A percentile compares a stretch with the other conserved stretches of the same genome.
These are phyloP conservation scores for Calonectria fujianensis DNA, from an alignment of 2,329 filamentous ascomycete genomes.

Conservation along the genomic window DNA sequence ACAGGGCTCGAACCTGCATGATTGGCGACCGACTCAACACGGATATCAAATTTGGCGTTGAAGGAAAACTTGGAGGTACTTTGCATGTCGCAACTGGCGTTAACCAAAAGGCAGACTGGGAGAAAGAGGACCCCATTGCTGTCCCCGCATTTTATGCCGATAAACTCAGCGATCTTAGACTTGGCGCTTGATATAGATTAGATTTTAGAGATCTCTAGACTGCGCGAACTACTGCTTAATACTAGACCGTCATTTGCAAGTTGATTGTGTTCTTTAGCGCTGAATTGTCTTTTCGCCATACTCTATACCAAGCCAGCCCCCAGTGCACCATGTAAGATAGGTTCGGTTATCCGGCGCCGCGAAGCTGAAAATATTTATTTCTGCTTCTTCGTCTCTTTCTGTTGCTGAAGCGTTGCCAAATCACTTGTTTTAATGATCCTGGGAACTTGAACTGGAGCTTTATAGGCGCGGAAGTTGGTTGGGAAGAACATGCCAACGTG, in stretches of 20 bases:
- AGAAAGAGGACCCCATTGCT: conserved; percentile 79
- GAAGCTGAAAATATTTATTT: conserved; percentile 29
- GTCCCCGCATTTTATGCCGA: conserved; percentile 91
- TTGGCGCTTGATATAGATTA: conserved; percentile 50
- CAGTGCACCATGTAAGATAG: neutral
- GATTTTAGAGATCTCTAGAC: conserved; percentile 49
- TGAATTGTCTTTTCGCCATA: neutral
- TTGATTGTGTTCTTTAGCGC: neutral
- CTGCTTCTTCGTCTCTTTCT: conserved; percentile 63
- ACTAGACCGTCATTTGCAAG: neutral
- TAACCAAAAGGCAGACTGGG: conserved; percentile 87
- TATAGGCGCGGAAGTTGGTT: conserved; percentile 67
- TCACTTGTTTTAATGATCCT: conserved; percentile 72
- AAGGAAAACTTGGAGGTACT: conserved; percentile 93
- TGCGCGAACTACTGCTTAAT: conserved; percentile 8
- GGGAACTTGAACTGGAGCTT: conserved; percentile 60
- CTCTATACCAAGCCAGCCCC: neutral
- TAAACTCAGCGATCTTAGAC: conserved; percentile 83
- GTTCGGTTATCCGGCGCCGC: neutral
- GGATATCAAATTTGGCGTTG: conserved; percentile 95
- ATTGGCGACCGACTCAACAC: conserved; percentile 95
- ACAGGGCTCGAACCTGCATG: conserved; percentile 93
- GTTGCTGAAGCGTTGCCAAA: conserved; percentile 66
- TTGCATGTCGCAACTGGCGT: conserved; percentile 94
- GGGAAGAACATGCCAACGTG: conserved; percentile 91